A percentile compares a stretch with the other conserved stretches of the same genome.
These are phyloP conservation scores for Penicillium janthinellum DNA, from an alignment of 2,329 filamentous ascomycete genomes.

Conservation along the genomic window DNA sequence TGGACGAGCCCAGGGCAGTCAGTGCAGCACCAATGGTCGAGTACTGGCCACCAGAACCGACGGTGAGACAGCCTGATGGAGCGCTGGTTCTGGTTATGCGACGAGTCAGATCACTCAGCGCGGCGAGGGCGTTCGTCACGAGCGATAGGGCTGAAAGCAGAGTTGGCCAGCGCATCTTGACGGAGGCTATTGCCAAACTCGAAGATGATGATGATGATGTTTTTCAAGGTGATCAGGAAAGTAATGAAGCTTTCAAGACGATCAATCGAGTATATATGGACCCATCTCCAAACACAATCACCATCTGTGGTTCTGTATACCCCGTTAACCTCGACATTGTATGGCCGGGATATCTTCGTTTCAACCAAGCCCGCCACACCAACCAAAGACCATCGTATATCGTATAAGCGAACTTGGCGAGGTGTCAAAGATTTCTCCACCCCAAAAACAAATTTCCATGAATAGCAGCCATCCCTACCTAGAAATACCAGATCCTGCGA, in stretches of 20 bases:
- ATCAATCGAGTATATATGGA: neutral
- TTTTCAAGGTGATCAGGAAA: neutral
- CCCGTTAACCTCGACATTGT: neutral
- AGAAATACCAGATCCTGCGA: neutral
- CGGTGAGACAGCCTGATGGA: constrained; percentile 30
- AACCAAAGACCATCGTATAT: no score
- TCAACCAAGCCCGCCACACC: neutral
- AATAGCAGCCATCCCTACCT: neutral
- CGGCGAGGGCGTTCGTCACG: constrained; percentile 3
- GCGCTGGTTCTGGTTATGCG: constrained; percentile 22
- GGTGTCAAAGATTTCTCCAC: neutral
- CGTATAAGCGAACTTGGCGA: no score
- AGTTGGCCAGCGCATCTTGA: constrained; percentile 12
- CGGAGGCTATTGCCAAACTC: neutral
- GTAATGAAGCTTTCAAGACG: neutral
- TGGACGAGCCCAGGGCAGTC: constrained; percentile 26
- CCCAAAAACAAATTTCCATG: neutral
- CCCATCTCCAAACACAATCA: no score
- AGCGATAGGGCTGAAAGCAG: constrained; percentile 15
- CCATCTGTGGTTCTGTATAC: no score
- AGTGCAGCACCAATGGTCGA: constrained; percentile 31
- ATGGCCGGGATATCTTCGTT: constrained; percentile 2
- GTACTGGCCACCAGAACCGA: constrained; percentile 26
- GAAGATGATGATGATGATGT: neutral
- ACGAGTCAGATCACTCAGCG: constrained; percentile 11